Conservation (phyloP, 1,284 basidiomycete genomes). For the Cystobasidium sp. region DNA sequence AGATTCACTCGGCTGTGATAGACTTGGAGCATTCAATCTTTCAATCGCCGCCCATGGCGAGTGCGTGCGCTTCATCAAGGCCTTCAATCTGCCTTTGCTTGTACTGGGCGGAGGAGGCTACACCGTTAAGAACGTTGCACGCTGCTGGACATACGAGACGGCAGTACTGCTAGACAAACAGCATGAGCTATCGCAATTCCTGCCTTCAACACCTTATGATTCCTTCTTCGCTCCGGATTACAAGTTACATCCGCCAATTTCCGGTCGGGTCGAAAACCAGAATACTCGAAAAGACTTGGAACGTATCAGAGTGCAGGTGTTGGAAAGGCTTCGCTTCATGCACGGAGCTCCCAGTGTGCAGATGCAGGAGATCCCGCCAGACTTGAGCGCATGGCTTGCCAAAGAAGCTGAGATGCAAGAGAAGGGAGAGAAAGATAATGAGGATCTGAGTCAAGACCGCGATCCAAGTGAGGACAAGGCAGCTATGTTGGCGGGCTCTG, state of each 20-base stretch:
- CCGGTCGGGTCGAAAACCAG: conserved; percentile 87
- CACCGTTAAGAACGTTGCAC: conserved; percentile 81
- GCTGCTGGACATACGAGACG: conserved; percentile 99
- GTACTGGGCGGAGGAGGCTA: conserved; percentile 95
- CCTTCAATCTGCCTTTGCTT: conserved; percentile 85
- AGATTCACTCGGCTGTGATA: conserved; percentile 91
- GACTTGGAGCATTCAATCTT: conserved; percentile 95
- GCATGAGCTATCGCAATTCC: conserved; percentile 77
- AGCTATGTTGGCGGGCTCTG: conserved; percentile 6
- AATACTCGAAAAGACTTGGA: conserved; percentile 83
- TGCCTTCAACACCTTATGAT: conserved; percentile 89
- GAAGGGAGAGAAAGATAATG: conserved; percentile 69
- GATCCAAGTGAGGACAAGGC: conserved; percentile 63
- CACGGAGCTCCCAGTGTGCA: conserved; percentile 94
- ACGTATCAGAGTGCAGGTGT: conserved; percentile 79
- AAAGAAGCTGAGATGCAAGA: conserved; percentile 56
- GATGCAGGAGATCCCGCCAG: conserved; percentile 95
- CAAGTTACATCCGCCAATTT: conserved; percentile 89
- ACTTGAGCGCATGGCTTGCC: conserved; percentile 75
- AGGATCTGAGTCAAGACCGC: conserved; percentile 65
- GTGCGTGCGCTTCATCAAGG: conserved; percentile 94
- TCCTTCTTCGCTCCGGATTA: conserved; percentile 91
- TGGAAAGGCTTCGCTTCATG: conserved; percentile 89
- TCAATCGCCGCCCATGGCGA: conserved; percentile 99
- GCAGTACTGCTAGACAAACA: conserved; percentile 78